These are phyloP conservation scores for Juglanconis juglandina DNA, from an alignment of 2,329 filamentous ascomycete species.

Conservation along the genomic window DNA sequence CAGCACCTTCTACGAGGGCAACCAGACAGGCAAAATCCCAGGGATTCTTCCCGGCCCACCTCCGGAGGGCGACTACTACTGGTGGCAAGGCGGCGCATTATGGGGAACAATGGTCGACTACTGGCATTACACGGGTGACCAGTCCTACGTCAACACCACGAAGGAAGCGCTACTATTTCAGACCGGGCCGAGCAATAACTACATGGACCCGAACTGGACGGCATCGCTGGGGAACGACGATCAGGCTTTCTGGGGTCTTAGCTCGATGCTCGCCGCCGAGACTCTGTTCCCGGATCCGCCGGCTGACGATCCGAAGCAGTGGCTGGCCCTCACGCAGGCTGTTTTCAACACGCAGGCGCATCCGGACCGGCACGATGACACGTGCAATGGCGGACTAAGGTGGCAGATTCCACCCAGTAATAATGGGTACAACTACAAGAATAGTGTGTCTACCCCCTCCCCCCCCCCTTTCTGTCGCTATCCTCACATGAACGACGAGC, in stretches of 20 bases:
- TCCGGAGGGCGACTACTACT: constrained; percentile 36
- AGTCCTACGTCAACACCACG: constrained; percentile 40
- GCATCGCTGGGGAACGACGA: constrained; percentile 14
- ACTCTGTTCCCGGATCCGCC: constrained; percentile 6
- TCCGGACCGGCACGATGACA: constrained; percentile 11
- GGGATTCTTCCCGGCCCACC: constrained; percentile 24
- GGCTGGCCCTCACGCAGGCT: constrained; percentile 14
- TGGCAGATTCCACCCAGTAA: constrained; percentile 13
- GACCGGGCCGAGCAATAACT: constrained; percentile 35
- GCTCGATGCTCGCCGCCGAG: constrained; percentile 16
- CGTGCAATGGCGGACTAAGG: constrained; percentile 9
- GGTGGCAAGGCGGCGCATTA: constrained; percentile 50
- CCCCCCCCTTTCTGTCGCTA: background rate
- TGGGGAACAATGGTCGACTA: constrained; percentile 49
- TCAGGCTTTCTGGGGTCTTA: constrained; percentile 15
- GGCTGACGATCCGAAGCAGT: constrained; percentile 1
- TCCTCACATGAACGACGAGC: background rate
- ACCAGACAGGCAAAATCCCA: constrained; percentile 20
- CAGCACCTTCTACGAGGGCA: constrained; percentile 23
- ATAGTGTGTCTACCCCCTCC: background rate
- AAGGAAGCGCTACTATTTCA: constrained; percentile 42
- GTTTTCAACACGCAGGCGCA: constrained; percentile 12
- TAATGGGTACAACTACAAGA: constrained; percentile 13
- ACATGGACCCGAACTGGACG: constrained; percentile 16
- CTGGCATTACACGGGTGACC: constrained; percentile 48